Conservation (phyloP, 768 basidiomycete genomes). For the Mycena amicta region DNA sequence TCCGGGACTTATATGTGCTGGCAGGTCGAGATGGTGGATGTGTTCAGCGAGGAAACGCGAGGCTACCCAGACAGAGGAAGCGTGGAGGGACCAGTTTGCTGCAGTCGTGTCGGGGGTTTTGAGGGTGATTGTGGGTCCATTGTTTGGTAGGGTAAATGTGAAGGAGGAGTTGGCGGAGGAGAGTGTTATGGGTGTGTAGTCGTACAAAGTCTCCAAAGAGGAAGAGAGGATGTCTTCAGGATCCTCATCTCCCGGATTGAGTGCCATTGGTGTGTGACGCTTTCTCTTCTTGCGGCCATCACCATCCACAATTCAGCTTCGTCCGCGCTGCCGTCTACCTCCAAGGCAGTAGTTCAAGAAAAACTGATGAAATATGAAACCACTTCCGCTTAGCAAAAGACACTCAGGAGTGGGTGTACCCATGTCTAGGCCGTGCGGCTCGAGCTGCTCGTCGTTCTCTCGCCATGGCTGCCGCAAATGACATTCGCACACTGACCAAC, state of each 20-base stretch:
- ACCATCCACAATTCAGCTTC: not conserved
- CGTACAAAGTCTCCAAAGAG: slow-evolving; percentile 65
- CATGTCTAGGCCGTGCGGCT: not conserved
- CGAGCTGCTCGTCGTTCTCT: not conserved
- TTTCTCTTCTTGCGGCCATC: not conserved
- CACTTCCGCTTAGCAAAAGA: not conserved
- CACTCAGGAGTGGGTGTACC: not conserved
- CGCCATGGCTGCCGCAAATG: slow-evolving; percentile 1
- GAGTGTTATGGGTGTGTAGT: slow-evolving; percentile 59
- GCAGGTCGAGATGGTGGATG: slow-evolving; percentile 47
- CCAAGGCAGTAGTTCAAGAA: no score
- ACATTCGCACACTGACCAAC: slow-evolving; percentile 5
- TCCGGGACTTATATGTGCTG: slow-evolving; percentile 18
- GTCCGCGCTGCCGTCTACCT: no score
- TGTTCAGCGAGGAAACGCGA: slow-evolving; percentile 71
- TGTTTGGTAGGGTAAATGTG: slow-evolving; percentile 39
- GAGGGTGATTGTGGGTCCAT: slow-evolving; percentile 42
- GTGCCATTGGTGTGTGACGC: not conserved
- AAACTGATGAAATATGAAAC: not conserved
- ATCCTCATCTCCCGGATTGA: slow-evolving; percentile 26
- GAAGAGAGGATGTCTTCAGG: slow-evolving; percentile 72
- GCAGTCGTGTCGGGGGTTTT: slow-evolving; percentile 65
- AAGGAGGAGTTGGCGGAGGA: slow-evolving; percentile 58
- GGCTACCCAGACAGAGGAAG: slow-evolving; percentile 75
- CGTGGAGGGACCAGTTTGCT: slow-evolving; percentile 76